phyloP scores from a whole-genome alignment of 345 rosid genomes.

The Euphorbia pulcherrima region DNA sequence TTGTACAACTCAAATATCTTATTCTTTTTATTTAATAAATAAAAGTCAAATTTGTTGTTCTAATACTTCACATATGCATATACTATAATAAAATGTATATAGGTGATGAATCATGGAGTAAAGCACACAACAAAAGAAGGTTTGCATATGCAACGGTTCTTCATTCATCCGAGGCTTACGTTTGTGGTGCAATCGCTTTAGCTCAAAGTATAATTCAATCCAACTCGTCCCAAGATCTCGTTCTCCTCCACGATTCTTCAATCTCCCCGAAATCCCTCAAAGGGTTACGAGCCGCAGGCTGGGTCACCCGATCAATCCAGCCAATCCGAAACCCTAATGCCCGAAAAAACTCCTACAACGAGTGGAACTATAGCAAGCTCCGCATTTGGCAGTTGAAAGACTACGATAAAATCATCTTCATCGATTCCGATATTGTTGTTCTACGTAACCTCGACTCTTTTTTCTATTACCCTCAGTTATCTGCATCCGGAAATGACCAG shows the following conservation, averaged over 20 bases:
- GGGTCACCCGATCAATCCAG: slow-evolving; percentile 44
- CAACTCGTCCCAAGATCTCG: slow-evolving; percentile 43
- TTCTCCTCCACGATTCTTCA: slow-evolving; percentile 65
- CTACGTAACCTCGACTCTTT: slow-evolving; percentile 49
- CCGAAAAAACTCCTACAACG: slow-evolving; percentile 52
- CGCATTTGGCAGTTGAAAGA: slow-evolving; percentile 61
- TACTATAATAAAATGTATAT: not conserved
- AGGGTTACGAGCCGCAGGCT: slow-evolving; percentile 58
- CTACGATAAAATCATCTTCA: slow-evolving; percentile 62
- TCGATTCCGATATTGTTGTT: slow-evolving; percentile 64
- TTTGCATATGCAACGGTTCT: slow-evolving; percentile 79
- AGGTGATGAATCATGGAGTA: slow-evolving; percentile 33
- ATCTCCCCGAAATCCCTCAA: slow-evolving; percentile 36
- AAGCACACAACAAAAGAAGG: slow-evolving; percentile 1
- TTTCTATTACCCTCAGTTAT: slow-evolving; percentile 59
- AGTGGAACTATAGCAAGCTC: slow-evolving; percentile 91
- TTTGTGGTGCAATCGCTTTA: slow-evolving; percentile 85
- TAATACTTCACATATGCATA: too few species aligned
- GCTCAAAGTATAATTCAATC: slow-evolving; percentile 69
- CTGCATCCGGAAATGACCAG: slow-evolving; percentile 46
- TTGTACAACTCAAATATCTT: not conserved
- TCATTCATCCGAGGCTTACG: slow-evolving; percentile 81
- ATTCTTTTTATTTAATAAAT: not conserved
- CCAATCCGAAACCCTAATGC: slow-evolving; percentile 68
- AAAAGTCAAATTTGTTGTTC: too few species aligned